Evolutionary conservation across 2,329 filamentous ascomycete genomes (phyloP).

Genomic region (Penicillium oxalicum): DNA sequence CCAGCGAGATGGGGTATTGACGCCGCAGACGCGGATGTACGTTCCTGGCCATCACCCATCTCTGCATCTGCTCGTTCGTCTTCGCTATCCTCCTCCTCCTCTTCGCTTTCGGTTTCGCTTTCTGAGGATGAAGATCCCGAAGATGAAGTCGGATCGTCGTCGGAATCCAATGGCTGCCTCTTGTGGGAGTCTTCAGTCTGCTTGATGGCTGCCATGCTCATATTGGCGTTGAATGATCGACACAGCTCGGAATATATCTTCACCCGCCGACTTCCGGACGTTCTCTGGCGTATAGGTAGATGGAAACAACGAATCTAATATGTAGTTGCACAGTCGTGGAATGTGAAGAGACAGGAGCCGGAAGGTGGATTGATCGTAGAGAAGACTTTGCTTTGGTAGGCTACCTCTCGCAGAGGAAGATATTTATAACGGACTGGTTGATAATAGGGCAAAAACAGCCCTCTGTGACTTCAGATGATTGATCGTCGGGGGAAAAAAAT

Average conservation of each 20-base stretch:
- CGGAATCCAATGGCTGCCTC: slow-evolving; percentile 1
- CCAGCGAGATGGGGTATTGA: slow-evolving; percentile 25
- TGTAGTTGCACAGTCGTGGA: too few species aligned
- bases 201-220: slow-evolving; percentile 4
- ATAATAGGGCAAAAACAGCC: background rate
- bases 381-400: too few species aligned
- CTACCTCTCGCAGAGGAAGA: too few species aligned
- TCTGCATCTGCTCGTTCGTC: slow-evolving; percentile 16
- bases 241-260: too few species aligned
- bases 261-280: too few species aligned
- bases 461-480: too few species aligned
- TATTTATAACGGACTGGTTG: too few species aligned
- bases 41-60: slow-evolving; percentile 7
- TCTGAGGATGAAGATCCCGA: slow-evolving; percentile 22
- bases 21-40: slow-evolving; percentile 1
- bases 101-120: slow-evolving; percentile 16
- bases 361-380: too few species aligned
- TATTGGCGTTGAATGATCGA: background rate
- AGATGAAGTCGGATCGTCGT: slow-evolving; percentile 21
- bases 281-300: too few species aligned
- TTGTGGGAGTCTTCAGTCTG: slow-evolving; percentile 2
- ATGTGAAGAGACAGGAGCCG: too few species aligned
- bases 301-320: too few species aligned
- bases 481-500: slow-evolving; percentile 2
- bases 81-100: slow-evolving; percentile 15